Percentiles rank a stretch among this genome's conserved stretches.
phyloP scores from a whole-genome alignment of 345 rosid species.

The Pugionium cornutum region DNA sequence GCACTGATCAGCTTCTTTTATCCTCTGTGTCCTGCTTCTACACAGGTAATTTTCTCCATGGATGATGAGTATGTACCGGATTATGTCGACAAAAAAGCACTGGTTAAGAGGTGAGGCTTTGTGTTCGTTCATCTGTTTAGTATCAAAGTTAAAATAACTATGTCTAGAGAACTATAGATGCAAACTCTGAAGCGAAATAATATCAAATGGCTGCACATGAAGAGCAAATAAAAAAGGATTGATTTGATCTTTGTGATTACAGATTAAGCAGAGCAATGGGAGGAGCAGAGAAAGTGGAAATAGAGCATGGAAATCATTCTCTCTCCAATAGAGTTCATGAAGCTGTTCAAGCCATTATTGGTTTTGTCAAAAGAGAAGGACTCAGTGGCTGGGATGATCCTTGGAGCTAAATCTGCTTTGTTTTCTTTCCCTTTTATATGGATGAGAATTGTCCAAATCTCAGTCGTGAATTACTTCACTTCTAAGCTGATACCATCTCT shows the following conservation, averaged over 20 bases:
- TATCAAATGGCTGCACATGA: not conserved
- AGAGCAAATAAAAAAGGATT: too few species aligned
- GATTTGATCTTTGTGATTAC: conserved; percentile 22
- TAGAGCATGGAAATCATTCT: conserved; percentile 90
- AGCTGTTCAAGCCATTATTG: conserved; percentile 72
- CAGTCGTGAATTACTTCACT: conserved; percentile 12
- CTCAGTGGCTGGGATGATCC: conserved; percentile 99
- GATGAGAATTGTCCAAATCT: conserved; percentile 7
- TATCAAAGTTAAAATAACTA: too few species aligned
- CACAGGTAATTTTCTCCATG: conserved; percentile 90
- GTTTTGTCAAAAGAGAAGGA: conserved; percentile 78
- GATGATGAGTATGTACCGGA: conserved; percentile 88
- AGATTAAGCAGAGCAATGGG: conserved; percentile 94
- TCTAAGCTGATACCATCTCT: conserved; percentile 5
- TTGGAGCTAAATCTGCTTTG: conserved; percentile 55
- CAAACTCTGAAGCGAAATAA: not conserved
- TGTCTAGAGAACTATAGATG: too few species aligned
- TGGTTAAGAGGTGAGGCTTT: conserved; percentile 70
- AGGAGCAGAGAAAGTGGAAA: conserved; percentile 89
- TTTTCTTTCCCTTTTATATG: not conserved
- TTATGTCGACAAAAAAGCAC: conserved; percentile 81
- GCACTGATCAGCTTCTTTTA: not conserved
- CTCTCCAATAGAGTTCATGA: conserved; percentile 80
- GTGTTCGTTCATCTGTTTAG: too few species aligned
- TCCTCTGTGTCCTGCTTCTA: conserved; percentile 4